These are phyloP conservation scores for Macrophomina phaseolina DNA, from an alignment of 2,329 filamentous ascomycete species.

Conservation along the genomic window DNA sequence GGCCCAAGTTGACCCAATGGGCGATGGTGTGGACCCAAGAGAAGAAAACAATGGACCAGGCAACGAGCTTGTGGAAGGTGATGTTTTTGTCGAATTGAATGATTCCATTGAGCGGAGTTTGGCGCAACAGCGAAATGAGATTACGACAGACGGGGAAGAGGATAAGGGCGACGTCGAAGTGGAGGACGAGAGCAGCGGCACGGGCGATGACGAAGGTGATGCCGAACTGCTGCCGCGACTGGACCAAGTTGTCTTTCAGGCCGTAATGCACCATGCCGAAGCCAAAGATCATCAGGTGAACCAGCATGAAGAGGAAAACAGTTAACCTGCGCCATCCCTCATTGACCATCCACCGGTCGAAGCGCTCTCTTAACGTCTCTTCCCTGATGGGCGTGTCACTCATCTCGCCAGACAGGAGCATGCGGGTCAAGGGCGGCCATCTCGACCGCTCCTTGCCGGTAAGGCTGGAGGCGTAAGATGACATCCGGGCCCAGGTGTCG, in stretches of 20 bases:
- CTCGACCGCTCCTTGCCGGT: constrained; percentile 68
- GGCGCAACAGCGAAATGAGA: constrained; percentile 78
- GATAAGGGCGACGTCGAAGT: constrained; percentile 81
- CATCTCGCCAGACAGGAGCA: constrained; percentile 84
- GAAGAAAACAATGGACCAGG: constrained; percentile 88
- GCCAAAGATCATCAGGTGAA: constrained; percentile 77
- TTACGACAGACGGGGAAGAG: constrained; percentile 84
- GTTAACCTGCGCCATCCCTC: constrained; percentile 85
- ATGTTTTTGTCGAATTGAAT: constrained; percentile 91
- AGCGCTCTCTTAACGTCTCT: constrained; percentile 71
- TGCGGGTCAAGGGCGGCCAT: constrained; percentile 82
- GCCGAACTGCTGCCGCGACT: constrained; percentile 70
- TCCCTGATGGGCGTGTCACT: constrained; percentile 73
- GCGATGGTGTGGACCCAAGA: constrained; percentile 86
- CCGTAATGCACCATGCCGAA: constrained; percentile 83
- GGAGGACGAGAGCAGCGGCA: constrained; percentile 75
- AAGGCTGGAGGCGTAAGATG: constrained; percentile 34
- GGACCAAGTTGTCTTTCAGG: constrained; percentile 60
- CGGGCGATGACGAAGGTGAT: constrained; percentile 78
- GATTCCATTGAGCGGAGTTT: constrained; percentile 83
- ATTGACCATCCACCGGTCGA: constrained; percentile 89
- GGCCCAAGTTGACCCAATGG: constrained; percentile 86
- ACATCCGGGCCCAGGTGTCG: neutral
- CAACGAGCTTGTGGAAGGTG: constrained; percentile 83
- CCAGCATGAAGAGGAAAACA: constrained; percentile 74